Base-by-base conservation (phyloP, 148 eudicot genomes). In the Cornus controversa region DNA sequence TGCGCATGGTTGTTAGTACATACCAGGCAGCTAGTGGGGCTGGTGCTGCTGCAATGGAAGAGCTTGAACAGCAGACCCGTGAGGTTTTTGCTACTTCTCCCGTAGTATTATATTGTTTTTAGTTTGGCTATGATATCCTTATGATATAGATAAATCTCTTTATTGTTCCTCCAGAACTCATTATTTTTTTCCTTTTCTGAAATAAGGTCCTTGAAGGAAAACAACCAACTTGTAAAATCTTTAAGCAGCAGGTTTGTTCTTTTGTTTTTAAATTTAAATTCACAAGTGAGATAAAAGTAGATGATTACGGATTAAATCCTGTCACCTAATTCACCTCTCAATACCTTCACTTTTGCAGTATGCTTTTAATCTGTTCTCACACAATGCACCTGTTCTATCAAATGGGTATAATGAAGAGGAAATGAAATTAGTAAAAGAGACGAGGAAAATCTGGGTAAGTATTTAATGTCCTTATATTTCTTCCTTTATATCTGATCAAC, bases 1-100 rank as follows among this genome's bases (percentile, higher is more conserved):
- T 65, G 57, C 92, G 98, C 23, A 94, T 90, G 98, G 98, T 92
- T 73, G 98, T 94, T 66, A 94, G 98, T 82, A 94, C 98, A 57
- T 94, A 94, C 83, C 98, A 94, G 83, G 98, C 94, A 71, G 98
- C 98, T 77, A 94, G 97, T 90, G 98, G 97, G 75, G 97, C 98
- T 74, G 98, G 97, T 70, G 97, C 98, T 66, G 98, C 97, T 77
- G 98, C 97, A 53, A 94, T 94, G 98, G 93, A 90, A 73, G 98
- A 94, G 86, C 97, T 94, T 69, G 93, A 86, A 81, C 87, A 71
- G 81, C 98, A 94, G 86, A 94, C 98, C 67, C 94, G 97, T 81
- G 98, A 92, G 94, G 98, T 94, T 63, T 76, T 64, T 67, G 34
- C 66, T 69, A 4, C 66, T 20, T 65, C 53, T 57, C 31, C 27